phyloP scores from a whole-genome alignment of 192 early-diverging fungal species.

The Gryganskiella cystojenkinii region DNA sequence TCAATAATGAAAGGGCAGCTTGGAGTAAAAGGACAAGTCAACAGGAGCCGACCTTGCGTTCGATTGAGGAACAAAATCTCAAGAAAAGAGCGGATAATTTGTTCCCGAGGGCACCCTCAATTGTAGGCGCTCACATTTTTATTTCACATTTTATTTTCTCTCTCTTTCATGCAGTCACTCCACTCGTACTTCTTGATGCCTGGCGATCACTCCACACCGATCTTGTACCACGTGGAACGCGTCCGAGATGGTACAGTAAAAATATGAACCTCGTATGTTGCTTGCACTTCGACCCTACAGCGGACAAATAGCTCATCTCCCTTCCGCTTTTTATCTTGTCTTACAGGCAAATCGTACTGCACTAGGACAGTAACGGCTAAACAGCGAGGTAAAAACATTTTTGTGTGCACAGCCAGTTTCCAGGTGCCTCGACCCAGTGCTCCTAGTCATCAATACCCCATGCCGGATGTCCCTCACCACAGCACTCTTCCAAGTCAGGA shows the following conservation, averaged over 20 bases:
- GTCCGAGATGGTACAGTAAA: conserved; percentile 70
- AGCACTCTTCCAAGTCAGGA: conserved; percentile 39
- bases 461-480: conserved; percentile 63
- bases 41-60: neutral
- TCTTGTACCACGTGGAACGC: conserved; percentile 80
- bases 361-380: conserved; percentile 79
- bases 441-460: conserved; percentile 77
- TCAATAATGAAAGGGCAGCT: neutral
- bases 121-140: neutral
- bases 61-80: too few species aligned
- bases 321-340: neutral
- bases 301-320: neutral
- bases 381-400: conserved; percentile 83
- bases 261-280: neutral
- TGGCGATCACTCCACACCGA: conserved; percentile 77
- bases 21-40: neutral
- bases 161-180: conserved; percentile 66
- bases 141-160: neutral
- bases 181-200: conserved; percentile 91
- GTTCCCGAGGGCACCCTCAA: too few species aligned
- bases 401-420: conserved; percentile 81
- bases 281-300: too few species aligned
- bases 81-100: too few species aligned
- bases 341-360: conserved; percentile 62
- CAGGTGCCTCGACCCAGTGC: conserved; percentile 67